phyloP scores from a whole-genome alignment of 768 basidiomycete genomes.

The Kwoniella sp. region DNA sequence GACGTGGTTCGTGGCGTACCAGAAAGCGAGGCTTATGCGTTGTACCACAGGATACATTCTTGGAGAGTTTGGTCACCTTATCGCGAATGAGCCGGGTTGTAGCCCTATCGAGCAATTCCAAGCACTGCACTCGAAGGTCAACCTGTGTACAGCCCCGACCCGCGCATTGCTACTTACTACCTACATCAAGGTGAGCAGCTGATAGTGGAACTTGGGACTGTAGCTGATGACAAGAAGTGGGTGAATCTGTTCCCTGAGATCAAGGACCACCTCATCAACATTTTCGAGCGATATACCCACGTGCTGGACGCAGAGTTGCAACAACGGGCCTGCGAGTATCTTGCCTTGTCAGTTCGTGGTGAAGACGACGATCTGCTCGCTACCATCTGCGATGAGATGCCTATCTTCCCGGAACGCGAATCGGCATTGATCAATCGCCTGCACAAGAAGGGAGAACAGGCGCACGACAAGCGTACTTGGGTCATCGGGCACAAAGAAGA shows the following conservation, averaged over 20 bases:
- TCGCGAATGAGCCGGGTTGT: conserved; percentile 89
- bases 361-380: conserved; percentile 91
- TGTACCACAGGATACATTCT: conserved; percentile 73
- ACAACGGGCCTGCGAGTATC: conserved; percentile 97
- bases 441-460: conserved; percentile 82
- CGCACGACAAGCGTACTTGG: conserved; percentile 95
- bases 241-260: conserved; percentile 99
- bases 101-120: conserved; percentile 94
- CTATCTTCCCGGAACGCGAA: conserved; percentile 92
- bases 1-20: too few species aligned
- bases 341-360: conserved; percentile 72
- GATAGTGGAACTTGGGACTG: too few species aligned
- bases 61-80: conserved; percentile 96
- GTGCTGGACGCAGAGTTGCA: conserved; percentile 95
- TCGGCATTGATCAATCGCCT: conserved; percentile 81
- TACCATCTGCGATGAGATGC: conserved; percentile 97
- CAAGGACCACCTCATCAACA: conserved; percentile 83
- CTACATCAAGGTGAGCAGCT: conserved; percentile 69
- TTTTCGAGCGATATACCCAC: conserved; percentile 96
- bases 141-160: conserved; percentile 86
- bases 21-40: too few species aligned
- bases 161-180: conserved; percentile 89
- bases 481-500: conserved; percentile 89
- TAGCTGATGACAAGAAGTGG: conserved; percentile 56
- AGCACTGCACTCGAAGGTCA: conserved; percentile 85